These are phyloP conservation scores for Trypanosoma lewisi DNA, from an alignment of 208 protist genomes.

Conservation along the genomic window DNA sequence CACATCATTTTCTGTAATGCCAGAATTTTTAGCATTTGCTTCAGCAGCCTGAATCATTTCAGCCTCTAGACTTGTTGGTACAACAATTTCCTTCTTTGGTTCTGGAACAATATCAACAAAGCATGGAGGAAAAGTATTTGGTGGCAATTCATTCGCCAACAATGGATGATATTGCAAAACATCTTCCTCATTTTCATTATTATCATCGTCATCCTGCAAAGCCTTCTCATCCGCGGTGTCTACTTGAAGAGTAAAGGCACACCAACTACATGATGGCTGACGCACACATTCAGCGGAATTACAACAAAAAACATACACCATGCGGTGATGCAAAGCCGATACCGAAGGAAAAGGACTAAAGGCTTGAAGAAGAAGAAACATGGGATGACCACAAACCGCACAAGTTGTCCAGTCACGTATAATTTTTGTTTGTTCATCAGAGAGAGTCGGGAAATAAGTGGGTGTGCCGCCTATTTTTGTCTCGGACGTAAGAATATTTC, in stretches of 20 bases:
- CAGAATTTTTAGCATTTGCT: slow-evolving; percentile 33
- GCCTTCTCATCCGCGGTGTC: slow-evolving; percentile 39
- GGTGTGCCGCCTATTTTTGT: slow-evolving; percentile 76
- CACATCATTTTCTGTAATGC: slow-evolving; percentile 50
- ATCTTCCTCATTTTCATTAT: slow-evolving; percentile 25
- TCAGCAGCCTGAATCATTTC: slow-evolving; percentile 64
- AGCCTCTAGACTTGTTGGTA: slow-evolving; percentile 59
- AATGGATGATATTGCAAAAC: slow-evolving; percentile 32
- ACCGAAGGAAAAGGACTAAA: slow-evolving; percentile 62
- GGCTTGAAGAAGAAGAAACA: slow-evolving; percentile 77
- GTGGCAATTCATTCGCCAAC: slow-evolving; percentile 36
- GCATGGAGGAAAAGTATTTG: slow-evolving; percentile 56
- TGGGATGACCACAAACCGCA: slow-evolving; percentile 54
- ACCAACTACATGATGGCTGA: slow-evolving; percentile 73
- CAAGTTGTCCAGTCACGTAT: slow-evolving; percentile 67
- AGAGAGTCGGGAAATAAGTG: slow-evolving; percentile 51
- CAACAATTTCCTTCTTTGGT: slow-evolving; percentile 52
- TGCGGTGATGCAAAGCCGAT: slow-evolving; percentile 49
- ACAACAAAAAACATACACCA: slow-evolving; percentile 84
- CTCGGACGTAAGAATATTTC: slow-evolving; percentile 57
- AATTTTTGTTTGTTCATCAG: slow-evolving; percentile 26
- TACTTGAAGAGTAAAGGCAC: slow-evolving; percentile 64
- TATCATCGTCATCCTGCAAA: slow-evolving; percentile 32
- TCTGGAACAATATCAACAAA: slow-evolving; percentile 67
- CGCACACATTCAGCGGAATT: slow-evolving; percentile 60